These are phyloP conservation scores for Fusarium sp. DNA, from an alignment of 2,329 filamentous ascomycete genomes.

Conservation along the genomic window DNA sequence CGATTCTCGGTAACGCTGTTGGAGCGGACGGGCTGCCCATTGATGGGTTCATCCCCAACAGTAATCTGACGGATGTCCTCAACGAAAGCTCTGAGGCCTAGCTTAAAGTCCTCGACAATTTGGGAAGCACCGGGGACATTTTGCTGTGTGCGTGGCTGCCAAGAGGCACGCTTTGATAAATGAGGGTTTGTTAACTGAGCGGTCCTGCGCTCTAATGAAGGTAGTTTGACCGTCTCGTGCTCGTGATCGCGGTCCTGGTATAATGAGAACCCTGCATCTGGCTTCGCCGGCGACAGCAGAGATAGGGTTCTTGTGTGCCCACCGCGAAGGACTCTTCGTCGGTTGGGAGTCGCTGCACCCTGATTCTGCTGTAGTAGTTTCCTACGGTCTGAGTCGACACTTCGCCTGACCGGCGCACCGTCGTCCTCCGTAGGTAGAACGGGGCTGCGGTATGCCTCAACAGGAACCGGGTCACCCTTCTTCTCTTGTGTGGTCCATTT, in stretches of 20 bases:
- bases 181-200: constrained; percentile 58
- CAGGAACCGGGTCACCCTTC: constrained; percentile 72
- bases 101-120: constrained; percentile 89
- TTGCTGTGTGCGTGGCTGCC: constrained; percentile 68
- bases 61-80: constrained; percentile 96
- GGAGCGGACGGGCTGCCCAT: constrained; percentile 59
- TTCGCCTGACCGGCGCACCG: constrained; percentile 57
- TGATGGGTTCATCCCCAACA: constrained; percentile 91
- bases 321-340: constrained; percentile 78
- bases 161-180: constrained; percentile 71
- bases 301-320: constrained; percentile 79
- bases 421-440: constrained; percentile 50
- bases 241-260: constrained; percentile 57
- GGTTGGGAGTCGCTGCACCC: constrained; percentile 59
- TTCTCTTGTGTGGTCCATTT: constrained; percentile 89
- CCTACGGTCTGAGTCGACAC: constrained; percentile 79
- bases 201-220: constrained; percentile 52
- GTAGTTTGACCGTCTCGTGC: constrained; percentile 46
- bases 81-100: constrained; percentile 93
- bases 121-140: constrained; percentile 73
- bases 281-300: constrained; percentile 79
- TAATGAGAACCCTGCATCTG: constrained; percentile 60
- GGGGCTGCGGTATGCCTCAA: constrained; percentile 67
- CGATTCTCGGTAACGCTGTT: constrained; percentile 40
- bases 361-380: constrained; percentile 73